phyloP scores from a whole-genome alignment of 2,329 filamentous ascomycete species.

The Fusarium robinianum region DNA sequence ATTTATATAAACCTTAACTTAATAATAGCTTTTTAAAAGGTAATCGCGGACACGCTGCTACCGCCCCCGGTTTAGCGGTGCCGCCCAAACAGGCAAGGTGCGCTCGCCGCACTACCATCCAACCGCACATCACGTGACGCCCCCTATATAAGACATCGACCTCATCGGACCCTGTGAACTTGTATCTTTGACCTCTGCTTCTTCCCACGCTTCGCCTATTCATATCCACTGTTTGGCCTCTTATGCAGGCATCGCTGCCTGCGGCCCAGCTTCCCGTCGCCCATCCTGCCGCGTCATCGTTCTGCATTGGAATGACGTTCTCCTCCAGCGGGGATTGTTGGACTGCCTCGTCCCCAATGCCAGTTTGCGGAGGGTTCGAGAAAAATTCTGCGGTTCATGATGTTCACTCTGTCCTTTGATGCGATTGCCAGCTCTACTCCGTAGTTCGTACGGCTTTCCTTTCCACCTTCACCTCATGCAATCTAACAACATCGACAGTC shows the following conservation, averaged over 20 bases:
- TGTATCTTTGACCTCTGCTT: conserved; percentile 20
- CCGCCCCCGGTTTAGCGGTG: conserved; percentile 14
- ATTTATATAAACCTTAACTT: neutral
- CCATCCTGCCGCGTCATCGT: conserved; percentile 6
- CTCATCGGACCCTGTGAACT: conserved; percentile 1
- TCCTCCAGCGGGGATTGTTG: neutral
- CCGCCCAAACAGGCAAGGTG: conserved; percentile 7
- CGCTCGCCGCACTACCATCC: neutral
- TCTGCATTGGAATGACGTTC: neutral
- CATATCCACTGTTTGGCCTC: neutral
- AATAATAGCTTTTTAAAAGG: conserved; percentile 2
- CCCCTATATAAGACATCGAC: conserved; percentile 14
- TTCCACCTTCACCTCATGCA: neutral
- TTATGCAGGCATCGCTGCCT: neutral
- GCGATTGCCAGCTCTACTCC: conserved; percentile 1
- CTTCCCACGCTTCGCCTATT: conserved; percentile 5
- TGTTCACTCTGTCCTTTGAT: conserved; percentile 1
- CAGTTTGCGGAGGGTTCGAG: neutral
- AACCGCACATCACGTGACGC: conserved; percentile 7
- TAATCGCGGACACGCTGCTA: conserved; percentile 16
- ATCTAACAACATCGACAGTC: conserved; percentile 11
- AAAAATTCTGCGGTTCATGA: conserved; percentile 1
- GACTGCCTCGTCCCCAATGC: conserved; percentile 3
- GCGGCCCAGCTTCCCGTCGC: neutral
- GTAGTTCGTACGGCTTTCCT: conserved; percentile 1